Conservation (phyloP, 2,329 filamentous ascomycete species). For the Venturia nashicola region DNA sequence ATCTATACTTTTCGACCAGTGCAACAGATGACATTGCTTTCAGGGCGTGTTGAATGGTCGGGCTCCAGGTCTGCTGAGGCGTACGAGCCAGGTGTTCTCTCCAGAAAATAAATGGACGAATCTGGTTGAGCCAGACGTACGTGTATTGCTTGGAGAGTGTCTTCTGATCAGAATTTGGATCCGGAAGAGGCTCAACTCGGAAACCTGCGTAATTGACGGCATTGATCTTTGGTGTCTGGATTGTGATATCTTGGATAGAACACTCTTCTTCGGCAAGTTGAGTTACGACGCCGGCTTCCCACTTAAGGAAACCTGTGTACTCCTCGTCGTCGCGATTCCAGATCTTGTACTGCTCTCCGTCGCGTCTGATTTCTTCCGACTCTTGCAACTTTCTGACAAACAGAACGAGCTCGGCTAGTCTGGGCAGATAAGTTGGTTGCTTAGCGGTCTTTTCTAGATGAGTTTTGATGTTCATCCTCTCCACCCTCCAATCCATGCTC, state of each 20-base stretch:
- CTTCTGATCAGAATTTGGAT: conserved; percentile 39
- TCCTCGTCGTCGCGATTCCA: conserved; percentile 10
- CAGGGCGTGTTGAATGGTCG: conserved; percentile 42
- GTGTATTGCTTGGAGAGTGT: conserved; percentile 39
- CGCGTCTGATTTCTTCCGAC: conserved; percentile 19
- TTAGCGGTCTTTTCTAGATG: conserved; percentile 29
- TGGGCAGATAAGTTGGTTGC: conserved; percentile 39
- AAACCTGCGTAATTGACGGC: conserved; percentile 41
- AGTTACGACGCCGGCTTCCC: conserved; percentile 46
- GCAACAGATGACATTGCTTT: conserved; percentile 41
- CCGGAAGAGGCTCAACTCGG: conserved; percentile 43
- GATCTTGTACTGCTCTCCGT: conserved; percentile 17
- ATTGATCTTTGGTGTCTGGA: conserved; percentile 25
- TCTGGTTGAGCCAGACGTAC: conserved; percentile 41
- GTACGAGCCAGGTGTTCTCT: conserved; percentile 34
- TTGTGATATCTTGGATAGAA: conserved; percentile 33
- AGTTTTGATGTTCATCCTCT: conserved; percentile 26
- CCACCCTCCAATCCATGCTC: conserved; percentile 46
- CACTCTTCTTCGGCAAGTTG: conserved; percentile 35
- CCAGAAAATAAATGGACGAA: conserved; percentile 44
- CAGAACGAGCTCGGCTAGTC: conserved; percentile 44
- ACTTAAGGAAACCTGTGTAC: conserved; percentile 25
- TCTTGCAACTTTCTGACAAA: conserved; percentile 28
- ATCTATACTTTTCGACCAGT: conserved; percentile 38
- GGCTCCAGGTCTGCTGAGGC: conserved; percentile 32